Evolutionary conservation across 2,329 filamentous ascomycete species (phyloP).

Genomic region (Emericellopsis atlantica): DNA sequence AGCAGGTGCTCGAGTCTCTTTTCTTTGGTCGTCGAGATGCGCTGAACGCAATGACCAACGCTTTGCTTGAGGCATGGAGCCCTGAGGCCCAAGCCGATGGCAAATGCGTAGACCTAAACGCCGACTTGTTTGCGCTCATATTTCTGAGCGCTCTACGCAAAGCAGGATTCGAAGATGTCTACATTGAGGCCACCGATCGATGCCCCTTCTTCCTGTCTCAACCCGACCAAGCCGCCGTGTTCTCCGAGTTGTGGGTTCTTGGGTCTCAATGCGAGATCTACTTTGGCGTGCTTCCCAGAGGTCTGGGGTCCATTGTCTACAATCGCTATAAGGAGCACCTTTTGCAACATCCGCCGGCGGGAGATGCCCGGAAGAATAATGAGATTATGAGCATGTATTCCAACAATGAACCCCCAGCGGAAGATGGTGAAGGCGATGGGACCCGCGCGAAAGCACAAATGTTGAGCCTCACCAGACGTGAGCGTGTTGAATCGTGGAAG

Average conservation of each 20-base stretch:
- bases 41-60: constrained; percentile 21
- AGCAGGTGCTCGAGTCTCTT: constrained; percentile 13
- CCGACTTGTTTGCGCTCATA: constrained; percentile 42
- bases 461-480: constrained; percentile 3
- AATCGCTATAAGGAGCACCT: constrained; percentile 15
- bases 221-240: constrained; percentile 49
- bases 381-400: constrained; percentile 21
- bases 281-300: constrained; percentile 40
- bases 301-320: constrained; percentile 29
- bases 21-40: constrained; percentile 14
- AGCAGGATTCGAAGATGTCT: constrained; percentile 47
- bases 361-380: constrained; percentile 9
- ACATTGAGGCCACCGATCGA: constrained; percentile 47
- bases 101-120: constrained; percentile 25
- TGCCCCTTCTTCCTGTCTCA: constrained; percentile 49
- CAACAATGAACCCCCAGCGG: constrained; percentile 10
- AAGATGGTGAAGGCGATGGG: not conserved
- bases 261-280: constrained; percentile 52
- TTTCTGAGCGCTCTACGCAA: constrained; percentile 45
- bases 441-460: constrained; percentile 1
- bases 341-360: constrained; percentile 10
- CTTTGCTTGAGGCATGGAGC: constrained; percentile 19
- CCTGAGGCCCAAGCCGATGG: constrained; percentile 7
- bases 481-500: constrained; percentile 7
- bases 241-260: constrained; percentile 49